phyloP scores from a whole-genome alignment of 768 basidiomycete genomes.

The Chalciporus piperatus region DNA sequence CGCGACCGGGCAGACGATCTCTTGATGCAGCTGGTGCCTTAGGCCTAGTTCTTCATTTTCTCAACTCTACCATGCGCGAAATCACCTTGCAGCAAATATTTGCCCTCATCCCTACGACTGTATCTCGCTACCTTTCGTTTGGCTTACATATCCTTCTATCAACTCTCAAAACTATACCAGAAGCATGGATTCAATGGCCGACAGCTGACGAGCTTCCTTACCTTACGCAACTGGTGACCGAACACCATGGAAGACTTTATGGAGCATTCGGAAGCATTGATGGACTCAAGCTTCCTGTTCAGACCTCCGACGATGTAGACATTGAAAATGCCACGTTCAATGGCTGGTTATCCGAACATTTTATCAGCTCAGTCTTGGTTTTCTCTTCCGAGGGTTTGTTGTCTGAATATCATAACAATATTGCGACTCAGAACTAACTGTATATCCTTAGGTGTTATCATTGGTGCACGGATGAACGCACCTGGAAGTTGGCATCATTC shows the following conservation, averaged over 20 bases:
- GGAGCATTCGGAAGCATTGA: slow-evolving; percentile 43
- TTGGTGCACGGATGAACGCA: no score
- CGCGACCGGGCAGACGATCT: slow-evolving; percentile 29
- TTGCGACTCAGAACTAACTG: no score
- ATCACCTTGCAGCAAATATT: slow-evolving; percentile 41
- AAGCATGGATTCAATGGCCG: slow-evolving; percentile 32
- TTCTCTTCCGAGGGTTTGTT: slow-evolving; percentile 36
- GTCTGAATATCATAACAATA: no score
- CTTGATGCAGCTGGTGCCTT: slow-evolving; percentile 36
- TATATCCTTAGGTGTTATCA: no score
- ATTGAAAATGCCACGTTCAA: slow-evolving; percentile 48
- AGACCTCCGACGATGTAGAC: slow-evolving; percentile 36
- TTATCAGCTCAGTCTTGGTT: slow-evolving; percentile 37
- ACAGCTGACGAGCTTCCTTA: slow-evolving; percentile 30
- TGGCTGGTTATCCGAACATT: slow-evolving; percentile 43
- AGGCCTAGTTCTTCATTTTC: slow-evolving; percentile 40
- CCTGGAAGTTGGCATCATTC: no score
- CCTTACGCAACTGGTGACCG: slow-evolving; percentile 34
- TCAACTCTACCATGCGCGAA: slow-evolving; percentile 39
- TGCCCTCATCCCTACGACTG: slow-evolving; percentile 37
- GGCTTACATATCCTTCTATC: slow-evolving; percentile 14
- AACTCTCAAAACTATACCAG: no score
- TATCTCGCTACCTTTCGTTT: slow-evolving; percentile 36
- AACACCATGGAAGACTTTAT: slow-evolving; percentile 28
- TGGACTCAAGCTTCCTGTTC: slow-evolving; percentile 38